A percentile compares a stretch with the other conserved stretches of the same genome.
These are phyloP conservation scores for Leptodontidium sp. DNA, from an alignment of 2,329 filamentous ascomycete genomes.

Conservation along the genomic window DNA sequence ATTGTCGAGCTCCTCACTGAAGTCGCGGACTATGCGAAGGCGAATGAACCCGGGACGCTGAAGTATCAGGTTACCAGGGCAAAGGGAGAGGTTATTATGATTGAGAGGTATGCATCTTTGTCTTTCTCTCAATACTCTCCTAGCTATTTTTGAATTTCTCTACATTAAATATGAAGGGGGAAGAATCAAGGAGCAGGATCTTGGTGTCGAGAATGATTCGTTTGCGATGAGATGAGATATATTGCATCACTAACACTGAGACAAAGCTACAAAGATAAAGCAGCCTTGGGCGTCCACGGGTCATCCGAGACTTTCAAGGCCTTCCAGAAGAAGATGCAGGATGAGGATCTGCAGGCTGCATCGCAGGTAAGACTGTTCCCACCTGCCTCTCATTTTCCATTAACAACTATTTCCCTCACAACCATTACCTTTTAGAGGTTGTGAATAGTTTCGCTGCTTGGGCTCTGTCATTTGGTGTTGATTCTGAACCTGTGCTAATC, in stretches of 20 bases:
- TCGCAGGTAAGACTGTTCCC: slow-evolving; percentile 42
- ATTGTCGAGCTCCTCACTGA: slow-evolving; percentile 41
- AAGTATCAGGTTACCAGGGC: slow-evolving; percentile 41
- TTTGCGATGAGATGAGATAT: background rate
- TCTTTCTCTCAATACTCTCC: background rate
- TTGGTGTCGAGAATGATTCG: background rate
- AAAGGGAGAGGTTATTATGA: slow-evolving; percentile 43
- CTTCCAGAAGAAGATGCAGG: slow-evolving; percentile 37
- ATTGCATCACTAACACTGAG: slow-evolving; percentile 19
- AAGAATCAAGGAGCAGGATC: no score
- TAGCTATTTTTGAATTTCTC: no score
- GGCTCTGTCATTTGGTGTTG: no score
- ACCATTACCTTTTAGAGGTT: no score
- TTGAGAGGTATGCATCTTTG: slow-evolving; percentile 40
- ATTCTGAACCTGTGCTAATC: background rate
- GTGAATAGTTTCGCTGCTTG: no score
- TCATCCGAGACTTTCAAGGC: slow-evolving; percentile 35
- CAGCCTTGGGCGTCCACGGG: slow-evolving; percentile 39
- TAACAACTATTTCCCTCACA: no score
- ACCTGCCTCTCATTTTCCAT: no score
- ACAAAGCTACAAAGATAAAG: slow-evolving; percentile 43
- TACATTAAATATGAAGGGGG: no score
- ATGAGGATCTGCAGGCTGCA: slow-evolving; percentile 38
- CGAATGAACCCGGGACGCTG: slow-evolving; percentile 42
- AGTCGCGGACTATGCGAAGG: slow-evolving; percentile 36